A percentile compares a stretch with the other conserved stretches of the same genome.
Conservation (phyloP, 2,329 filamentous ascomycete species). For the Colletotrichum aenigma region DNA sequence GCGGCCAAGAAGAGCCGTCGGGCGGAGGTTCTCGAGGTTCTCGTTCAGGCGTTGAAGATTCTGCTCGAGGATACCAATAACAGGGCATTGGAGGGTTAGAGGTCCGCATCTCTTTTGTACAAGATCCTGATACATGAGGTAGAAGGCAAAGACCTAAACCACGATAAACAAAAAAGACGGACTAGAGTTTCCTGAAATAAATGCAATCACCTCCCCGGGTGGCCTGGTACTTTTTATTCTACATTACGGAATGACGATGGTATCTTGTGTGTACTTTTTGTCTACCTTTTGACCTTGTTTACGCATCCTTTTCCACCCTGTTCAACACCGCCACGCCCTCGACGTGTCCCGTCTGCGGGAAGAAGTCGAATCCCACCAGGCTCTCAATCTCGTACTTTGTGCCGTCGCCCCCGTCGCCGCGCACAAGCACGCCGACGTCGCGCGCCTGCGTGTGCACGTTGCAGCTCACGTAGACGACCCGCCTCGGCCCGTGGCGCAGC, state of each 20-base stretch:
- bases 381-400: conserved; percentile 85
- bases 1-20: conserved; percentile 72
- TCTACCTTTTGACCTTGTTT: background rate
- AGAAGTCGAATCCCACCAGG: conserved; percentile 93
- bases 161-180: background rate
- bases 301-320: conserved; percentile 45
- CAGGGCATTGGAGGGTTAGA: conserved; percentile 8
- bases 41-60: conserved; percentile 75
- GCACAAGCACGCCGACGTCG: conserved; percentile 87
- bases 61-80: conserved; percentile 49
- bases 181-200: background rate
- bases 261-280: conserved; percentile 6
- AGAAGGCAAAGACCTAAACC: background rate
- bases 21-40: conserved; percentile 72
- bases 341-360: conserved; percentile 82
- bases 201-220: background rate
- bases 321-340: conserved; percentile 71
- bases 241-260: background rate
- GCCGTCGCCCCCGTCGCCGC: conserved; percentile 51
- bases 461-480: conserved; percentile 94
- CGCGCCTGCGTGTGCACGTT: conserved; percentile 98
- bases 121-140: conserved; percentile 1
- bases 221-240: background rate
- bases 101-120: background rate
- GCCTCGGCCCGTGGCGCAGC: conserved; percentile 74